phyloP scores from a whole-genome alignment of 1,284 basidiomycete species.

The Rhodofomes roseus region DNA sequence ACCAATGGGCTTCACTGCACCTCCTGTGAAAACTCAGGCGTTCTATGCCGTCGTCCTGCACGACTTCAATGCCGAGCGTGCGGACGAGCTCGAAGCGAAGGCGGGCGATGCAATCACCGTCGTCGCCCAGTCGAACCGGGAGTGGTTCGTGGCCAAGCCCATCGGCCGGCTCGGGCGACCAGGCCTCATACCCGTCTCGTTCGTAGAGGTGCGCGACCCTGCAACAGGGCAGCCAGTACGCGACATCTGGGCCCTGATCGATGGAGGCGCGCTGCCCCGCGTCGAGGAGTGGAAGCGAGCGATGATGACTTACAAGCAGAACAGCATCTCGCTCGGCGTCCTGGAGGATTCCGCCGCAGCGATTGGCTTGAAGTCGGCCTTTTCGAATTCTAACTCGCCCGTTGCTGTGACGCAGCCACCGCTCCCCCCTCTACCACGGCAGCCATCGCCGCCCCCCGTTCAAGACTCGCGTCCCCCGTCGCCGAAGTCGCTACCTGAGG shows the following conservation, averaged over 20 bases:
- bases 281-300: conserved; percentile 99
- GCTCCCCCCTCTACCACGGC: conserved; percentile 20
- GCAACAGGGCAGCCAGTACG: conserved; percentile 73
- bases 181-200: conserved; percentile 94
- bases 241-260: conserved; percentile 78
- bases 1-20: conserved; percentile 10
- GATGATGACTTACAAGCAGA: conserved; percentile 94
- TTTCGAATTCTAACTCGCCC: conserved; percentile 12
- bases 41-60: conserved; percentile 95
- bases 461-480: conserved; percentile 16
- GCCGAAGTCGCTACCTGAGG: conserved; percentile 63
- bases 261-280: conserved; percentile 82
- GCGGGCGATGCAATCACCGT: conserved; percentile 92
- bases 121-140: conserved; percentile 86
- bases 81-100: conserved; percentile 95
- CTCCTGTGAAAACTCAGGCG: conserved; percentile 50
- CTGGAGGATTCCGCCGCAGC: conserved; percentile 56
- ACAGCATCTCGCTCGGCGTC: conserved; percentile 90
- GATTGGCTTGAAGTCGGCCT: conserved; percentile 7
- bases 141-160: conserved; percentile 92
- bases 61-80: conserved; percentile 91
- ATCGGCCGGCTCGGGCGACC: conserved; percentile 93
- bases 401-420: conserved; percentile 26
- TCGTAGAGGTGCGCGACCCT: conserved; percentile 95
- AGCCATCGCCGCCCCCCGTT: conserved; percentile 14